A percentile compares a stretch with the other conserved stretches of the same genome.
phyloP scores from a whole-genome alignment of 148 eudicot species.

The Beta vulgaris region DNA sequence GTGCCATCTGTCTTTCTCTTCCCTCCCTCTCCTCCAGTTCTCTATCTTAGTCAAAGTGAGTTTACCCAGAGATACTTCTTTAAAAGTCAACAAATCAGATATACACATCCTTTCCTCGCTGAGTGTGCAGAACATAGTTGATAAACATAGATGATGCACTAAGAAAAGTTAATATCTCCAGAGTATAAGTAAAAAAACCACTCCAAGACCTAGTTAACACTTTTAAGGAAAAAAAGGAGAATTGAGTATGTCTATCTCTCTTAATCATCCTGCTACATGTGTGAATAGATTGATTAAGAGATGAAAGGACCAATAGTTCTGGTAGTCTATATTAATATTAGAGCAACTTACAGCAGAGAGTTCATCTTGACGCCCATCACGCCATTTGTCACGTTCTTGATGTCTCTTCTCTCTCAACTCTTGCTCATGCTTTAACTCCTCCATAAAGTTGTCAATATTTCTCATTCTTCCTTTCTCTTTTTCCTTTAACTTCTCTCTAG shows the following conservation, averaged over 20 bases:
- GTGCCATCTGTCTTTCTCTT: not conserved
- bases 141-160: not conserved
- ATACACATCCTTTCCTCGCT: not conserved
- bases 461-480: slow-evolving; percentile 81
- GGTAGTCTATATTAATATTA: not conserved
- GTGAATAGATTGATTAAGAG: no score
- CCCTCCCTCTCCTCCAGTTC: not conserved
- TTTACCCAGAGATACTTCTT: not conserved
- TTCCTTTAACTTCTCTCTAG: slow-evolving; percentile 87
- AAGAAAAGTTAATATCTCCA: not conserved
- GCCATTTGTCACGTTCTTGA: slow-evolving; percentile 75
- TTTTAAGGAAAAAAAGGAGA: not conserved
- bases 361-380: slow-evolving; percentile 73
- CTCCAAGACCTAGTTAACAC: not conserved
- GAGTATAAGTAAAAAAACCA: not conserved
- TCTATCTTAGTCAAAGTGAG: not conserved
- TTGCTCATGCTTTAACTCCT: slow-evolving; percentile 90
- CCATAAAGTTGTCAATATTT: slow-evolving; percentile 97
- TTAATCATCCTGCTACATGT: not conserved
- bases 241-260: not conserved
- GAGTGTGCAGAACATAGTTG: not conserved
- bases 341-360: slow-evolving; percentile 50
- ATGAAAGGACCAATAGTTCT: not conserved
- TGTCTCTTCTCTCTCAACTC: slow-evolving; percentile 92
- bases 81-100: not conserved